Conservation (phyloP, 1,284 basidiomycete genomes). For the Polyporus tsugae region DNA sequence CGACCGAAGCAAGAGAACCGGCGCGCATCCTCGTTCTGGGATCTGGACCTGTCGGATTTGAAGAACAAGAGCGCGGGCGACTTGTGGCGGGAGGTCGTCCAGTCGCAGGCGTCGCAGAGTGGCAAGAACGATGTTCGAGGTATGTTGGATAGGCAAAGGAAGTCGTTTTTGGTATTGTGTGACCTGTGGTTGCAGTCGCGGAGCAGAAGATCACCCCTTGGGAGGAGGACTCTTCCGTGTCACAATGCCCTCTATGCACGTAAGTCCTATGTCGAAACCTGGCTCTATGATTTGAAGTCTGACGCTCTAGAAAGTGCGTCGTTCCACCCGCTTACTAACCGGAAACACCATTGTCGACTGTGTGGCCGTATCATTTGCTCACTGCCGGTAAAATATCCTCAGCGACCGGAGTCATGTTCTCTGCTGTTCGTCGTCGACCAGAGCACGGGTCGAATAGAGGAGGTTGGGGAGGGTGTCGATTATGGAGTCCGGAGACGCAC, state of each 20-base stretch:
- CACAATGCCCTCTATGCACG: slow-evolving; percentile 88
- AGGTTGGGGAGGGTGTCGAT: slow-evolving; percentile 89
- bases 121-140: slow-evolving; percentile 67
- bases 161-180: not conserved
- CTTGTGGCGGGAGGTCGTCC: slow-evolving; percentile 66
- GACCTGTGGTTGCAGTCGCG: slow-evolving; percentile 56
- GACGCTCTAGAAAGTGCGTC: slow-evolving; percentile 58
- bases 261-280: slow-evolving; percentile 49
- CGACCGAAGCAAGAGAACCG: slow-evolving; percentile 41
- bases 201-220: slow-evolving; percentile 96
- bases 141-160: slow-evolving; percentile 39
- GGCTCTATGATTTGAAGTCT: not conserved
- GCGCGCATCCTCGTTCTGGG: slow-evolving; percentile 74
- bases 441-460: slow-evolving; percentile 78
- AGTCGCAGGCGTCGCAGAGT: slow-evolving; percentile 49
- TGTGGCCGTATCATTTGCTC: slow-evolving; percentile 96
- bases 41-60: slow-evolving; percentile 61
- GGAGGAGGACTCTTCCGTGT: slow-evolving; percentile 84
- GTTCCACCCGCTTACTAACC: slow-evolving; percentile 90
- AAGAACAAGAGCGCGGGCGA: slow-evolving; percentile 67
- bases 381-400: slow-evolving; percentile 80
- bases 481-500: slow-evolving; percentile 73
- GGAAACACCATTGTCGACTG: slow-evolving; percentile 96
- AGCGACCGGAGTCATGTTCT: slow-evolving; percentile 76
- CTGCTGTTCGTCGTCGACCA: slow-evolving; percentile 83